These are phyloP conservation scores for Beauveria australis DNA, from an alignment of 2,329 filamentous ascomycete species.

Conservation along the genomic window DNA sequence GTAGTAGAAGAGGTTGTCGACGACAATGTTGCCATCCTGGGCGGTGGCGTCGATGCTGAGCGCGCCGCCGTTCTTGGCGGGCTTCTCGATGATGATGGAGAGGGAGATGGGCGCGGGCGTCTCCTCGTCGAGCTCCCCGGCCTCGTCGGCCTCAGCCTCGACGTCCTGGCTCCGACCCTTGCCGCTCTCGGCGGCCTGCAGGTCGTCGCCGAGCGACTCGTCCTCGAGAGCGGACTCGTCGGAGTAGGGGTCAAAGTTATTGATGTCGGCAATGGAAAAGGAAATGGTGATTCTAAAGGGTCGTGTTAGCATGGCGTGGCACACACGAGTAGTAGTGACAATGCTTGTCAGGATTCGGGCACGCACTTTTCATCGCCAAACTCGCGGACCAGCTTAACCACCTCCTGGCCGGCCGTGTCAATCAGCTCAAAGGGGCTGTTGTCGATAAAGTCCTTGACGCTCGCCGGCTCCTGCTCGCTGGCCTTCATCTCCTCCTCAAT, in stretches of 20 bases:
- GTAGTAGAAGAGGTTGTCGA: slow-evolving; percentile 90
- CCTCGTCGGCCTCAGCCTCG: slow-evolving; percentile 38
- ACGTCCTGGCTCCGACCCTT: slow-evolving; percentile 40
- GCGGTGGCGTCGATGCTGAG: slow-evolving; percentile 80
- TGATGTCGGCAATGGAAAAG: slow-evolving; percentile 35
- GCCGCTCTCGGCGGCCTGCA: slow-evolving; percentile 46
- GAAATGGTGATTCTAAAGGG: slow-evolving; percentile 31
- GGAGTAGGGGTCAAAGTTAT: slow-evolving; percentile 30
- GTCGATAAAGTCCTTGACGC: slow-evolving; percentile 80
- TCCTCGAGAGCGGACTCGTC: slow-evolving; percentile 32
- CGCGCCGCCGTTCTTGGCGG: slow-evolving; percentile 60
- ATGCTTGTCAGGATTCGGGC: not conserved
- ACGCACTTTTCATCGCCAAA: slow-evolving; percentile 83
- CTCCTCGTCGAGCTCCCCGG: slow-evolving; percentile 36
- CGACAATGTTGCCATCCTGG: slow-evolving; percentile 75
- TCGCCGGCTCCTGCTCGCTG: slow-evolving; percentile 61
- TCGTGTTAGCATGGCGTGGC: not conserved
- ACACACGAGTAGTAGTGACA: too few relatives aligned
- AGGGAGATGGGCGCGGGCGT: slow-evolving; percentile 70
- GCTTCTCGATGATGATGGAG: slow-evolving; percentile 83
- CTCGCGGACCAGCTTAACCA: slow-evolving; percentile 73
- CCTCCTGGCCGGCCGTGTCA: slow-evolving; percentile 77
- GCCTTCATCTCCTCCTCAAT: slow-evolving; percentile 78
- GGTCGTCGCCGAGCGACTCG: slow-evolving; percentile 30
- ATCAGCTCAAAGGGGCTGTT: slow-evolving; percentile 77